phyloP scores from a whole-genome alignment of 2,329 filamentous ascomycete genomes.

The Fusarium palustre region DNA sequence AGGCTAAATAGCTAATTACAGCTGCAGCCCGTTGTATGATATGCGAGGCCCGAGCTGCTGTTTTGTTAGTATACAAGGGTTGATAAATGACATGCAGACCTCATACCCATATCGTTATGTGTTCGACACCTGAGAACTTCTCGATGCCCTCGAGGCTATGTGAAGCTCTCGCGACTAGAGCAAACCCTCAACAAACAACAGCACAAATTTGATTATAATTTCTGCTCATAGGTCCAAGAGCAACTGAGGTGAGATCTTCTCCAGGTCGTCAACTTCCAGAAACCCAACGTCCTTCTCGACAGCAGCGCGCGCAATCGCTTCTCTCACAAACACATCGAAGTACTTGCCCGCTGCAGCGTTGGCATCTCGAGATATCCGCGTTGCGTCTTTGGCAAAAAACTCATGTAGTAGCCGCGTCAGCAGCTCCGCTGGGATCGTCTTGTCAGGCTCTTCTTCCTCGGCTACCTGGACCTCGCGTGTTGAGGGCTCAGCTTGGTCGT shows the following conservation, averaged over 20 bases:
- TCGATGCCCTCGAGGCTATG: background rate
- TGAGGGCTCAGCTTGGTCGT: constrained; percentile 13
- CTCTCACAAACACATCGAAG: constrained; percentile 89
- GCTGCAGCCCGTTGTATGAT: background rate
- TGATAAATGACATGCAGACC: too few species aligned
- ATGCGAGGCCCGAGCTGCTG: background rate
- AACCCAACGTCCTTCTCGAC: constrained; percentile 78
- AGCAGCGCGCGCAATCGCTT: constrained; percentile 84
- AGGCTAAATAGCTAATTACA: background rate
- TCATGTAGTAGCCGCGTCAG: constrained; percentile 82
- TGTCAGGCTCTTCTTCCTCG: constrained; percentile 52
- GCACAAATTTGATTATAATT: background rate
- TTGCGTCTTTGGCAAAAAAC: constrained; percentile 78
- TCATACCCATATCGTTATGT: background rate
- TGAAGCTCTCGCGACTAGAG: background rate
- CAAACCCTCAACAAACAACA: background rate
- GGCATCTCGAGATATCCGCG: constrained; percentile 80
- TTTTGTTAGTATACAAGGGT: background rate
- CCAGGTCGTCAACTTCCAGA: constrained; percentile 88
- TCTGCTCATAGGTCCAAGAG: constrained; percentile 79
- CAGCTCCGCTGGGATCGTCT: constrained; percentile 76
- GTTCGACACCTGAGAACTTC: background rate
- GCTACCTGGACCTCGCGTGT: constrained; percentile 42
- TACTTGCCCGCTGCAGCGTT: constrained; percentile 84
- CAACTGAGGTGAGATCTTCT: constrained; percentile 87